Evolutionary conservation across 2,329 filamentous ascomycete species (phyloP).

Genomic region (Claviceps sp.): DNA sequence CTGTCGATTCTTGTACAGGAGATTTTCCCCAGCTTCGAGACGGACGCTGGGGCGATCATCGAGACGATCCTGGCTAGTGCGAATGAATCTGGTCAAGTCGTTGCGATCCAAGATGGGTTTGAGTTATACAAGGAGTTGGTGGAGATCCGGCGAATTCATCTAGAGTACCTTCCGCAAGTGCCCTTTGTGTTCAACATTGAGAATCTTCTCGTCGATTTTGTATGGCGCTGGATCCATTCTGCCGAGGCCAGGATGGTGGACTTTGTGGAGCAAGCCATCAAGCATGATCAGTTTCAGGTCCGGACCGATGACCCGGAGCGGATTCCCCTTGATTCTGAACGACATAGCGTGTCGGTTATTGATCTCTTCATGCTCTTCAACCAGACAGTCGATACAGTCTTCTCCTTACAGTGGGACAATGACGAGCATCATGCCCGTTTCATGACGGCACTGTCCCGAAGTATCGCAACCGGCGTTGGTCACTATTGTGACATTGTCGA

Average conservation of each 20-base stretch:
- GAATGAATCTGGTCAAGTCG: conserved; percentile 55
- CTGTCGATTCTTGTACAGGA: conserved; percentile 64
- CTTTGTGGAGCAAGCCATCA: conserved; percentile 83
- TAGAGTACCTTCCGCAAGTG: conserved; percentile 54
- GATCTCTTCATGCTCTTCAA: conserved; percentile 93
- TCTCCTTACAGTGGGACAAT: conserved; percentile 81
- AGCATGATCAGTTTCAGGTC: conserved; percentile 76
- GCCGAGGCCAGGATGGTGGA: conserved; percentile 68
- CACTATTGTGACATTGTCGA: conserved; percentile 89
- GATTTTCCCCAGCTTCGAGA: conserved; percentile 79
- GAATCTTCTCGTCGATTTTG: conserved; percentile 73
- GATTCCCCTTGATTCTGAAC: conserved; percentile 60
- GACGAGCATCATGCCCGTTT: conserved; percentile 90
- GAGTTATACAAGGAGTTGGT: conserved; percentile 83
- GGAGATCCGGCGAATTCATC: conserved; percentile 70
- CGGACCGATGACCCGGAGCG: conserved; percentile 50
- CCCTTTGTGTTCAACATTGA: conserved; percentile 84
- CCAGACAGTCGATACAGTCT: conserved; percentile 77
- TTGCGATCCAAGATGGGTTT: conserved; percentile 85
- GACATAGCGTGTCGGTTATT: conserved; percentile 85
- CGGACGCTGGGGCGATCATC: conserved; percentile 77
- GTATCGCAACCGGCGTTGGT: conserved; percentile 68
- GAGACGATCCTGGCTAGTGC: conserved; percentile 64
- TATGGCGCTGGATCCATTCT: conserved; percentile 84
- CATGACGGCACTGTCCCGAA: conserved; percentile 84